Percentiles rank a stretch among this genome's conserved stretches.
phyloP scores from a whole-genome alignment of 2,329 filamentous ascomycete genomes.

The Aspergillus fumigatus region DNA sequence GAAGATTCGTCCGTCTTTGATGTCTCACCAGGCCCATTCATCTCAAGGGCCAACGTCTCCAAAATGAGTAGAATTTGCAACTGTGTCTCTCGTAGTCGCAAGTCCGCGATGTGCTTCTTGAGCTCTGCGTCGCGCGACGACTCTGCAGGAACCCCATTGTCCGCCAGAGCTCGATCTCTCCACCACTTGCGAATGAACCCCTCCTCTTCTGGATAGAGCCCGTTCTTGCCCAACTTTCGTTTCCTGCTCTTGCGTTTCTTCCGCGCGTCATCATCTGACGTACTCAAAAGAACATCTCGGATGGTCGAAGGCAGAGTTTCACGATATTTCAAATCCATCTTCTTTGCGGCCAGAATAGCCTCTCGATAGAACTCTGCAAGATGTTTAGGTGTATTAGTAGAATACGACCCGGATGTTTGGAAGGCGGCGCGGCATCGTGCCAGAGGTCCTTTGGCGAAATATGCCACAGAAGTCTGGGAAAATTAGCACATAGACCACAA shows the following conservation, averaged over 20 bases:
- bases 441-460: conserved; percentile 49
- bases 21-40: conserved; percentile 15
- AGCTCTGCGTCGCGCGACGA: conserved; percentile 33
- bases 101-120: conserved; percentile 39
- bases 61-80: conserved; percentile 48
- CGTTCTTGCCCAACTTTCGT: conserved; percentile 44
- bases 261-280: conserved; percentile 34
- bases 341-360: conserved; percentile 41
- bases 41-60: conserved; percentile 44
- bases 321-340: conserved; percentile 45
- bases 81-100: conserved; percentile 46
- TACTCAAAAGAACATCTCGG: conserved; percentile 30
- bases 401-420: conserved; percentile 23
- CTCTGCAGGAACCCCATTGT: conserved; percentile 22
- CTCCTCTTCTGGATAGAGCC: conserved; percentile 44
- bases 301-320: conserved; percentile 41
- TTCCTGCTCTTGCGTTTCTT: conserved; percentile 36
- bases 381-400: conserved; percentile 19
- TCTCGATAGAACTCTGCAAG: conserved; percentile 39
- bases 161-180: conserved; percentile 33
- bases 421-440: conserved; percentile 42
- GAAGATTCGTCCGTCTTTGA: conserved; percentile 15
- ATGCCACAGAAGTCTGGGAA: conserved; percentile 45
- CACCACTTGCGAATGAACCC: conserved; percentile 44
- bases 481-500: conserved; percentile 10